phyloP scores from a whole-genome alignment of 805 yeast genomes.

The Citeromyces matritensis region DNA sequence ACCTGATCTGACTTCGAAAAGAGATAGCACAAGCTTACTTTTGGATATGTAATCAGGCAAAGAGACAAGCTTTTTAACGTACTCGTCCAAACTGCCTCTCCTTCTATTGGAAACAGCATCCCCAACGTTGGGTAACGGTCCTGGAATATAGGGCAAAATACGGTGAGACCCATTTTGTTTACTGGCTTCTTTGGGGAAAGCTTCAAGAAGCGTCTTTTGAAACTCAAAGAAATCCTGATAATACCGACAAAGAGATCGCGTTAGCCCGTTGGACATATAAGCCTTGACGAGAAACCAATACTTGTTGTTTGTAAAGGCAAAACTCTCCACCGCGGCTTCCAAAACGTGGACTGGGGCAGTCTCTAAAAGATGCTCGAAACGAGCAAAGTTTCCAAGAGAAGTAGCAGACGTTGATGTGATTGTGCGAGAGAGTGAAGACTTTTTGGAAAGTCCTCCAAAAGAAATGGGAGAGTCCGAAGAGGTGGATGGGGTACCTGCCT shows the following conservation, averaged over 20 bases:
- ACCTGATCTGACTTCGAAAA: constrained; percentile 56
- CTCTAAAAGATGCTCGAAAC: constrained; percentile 2
- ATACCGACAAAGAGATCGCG: constrained; percentile 65
- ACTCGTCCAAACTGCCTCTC: constrained; percentile 36
- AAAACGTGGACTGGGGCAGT: constrained; percentile 17
- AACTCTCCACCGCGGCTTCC: constrained; percentile 68
- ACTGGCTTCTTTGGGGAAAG: constrained; percentile 89
- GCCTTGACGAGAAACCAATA: constrained; percentile 78
- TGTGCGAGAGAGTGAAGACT: constrained; percentile 4
- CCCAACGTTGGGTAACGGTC: constrained; percentile 84
- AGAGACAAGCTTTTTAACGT: constrained; percentile 37
- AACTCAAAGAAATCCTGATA: constrained; percentile 94
- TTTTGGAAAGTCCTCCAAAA: not conserved
- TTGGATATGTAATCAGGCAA: constrained; percentile 69
- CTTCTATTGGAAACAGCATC: constrained; percentile 47
- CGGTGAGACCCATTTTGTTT: constrained; percentile 59
- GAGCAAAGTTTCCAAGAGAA: too few relatives aligned
- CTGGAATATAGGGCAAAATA: constrained; percentile 87
- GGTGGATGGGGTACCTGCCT: constrained; percentile 28
- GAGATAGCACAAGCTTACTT: constrained; percentile 47
- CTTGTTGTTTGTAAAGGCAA: constrained; percentile 69
- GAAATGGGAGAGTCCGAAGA: not conserved
- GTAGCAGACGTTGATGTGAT: constrained; percentile 2
- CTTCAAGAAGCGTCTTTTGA: constrained; percentile 69
- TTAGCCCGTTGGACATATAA: constrained; percentile 49